Evolutionary conservation across 495 filamentous ascomycete species (phyloP).

Genomic region (Aspergillus coremiiformis): DNA sequence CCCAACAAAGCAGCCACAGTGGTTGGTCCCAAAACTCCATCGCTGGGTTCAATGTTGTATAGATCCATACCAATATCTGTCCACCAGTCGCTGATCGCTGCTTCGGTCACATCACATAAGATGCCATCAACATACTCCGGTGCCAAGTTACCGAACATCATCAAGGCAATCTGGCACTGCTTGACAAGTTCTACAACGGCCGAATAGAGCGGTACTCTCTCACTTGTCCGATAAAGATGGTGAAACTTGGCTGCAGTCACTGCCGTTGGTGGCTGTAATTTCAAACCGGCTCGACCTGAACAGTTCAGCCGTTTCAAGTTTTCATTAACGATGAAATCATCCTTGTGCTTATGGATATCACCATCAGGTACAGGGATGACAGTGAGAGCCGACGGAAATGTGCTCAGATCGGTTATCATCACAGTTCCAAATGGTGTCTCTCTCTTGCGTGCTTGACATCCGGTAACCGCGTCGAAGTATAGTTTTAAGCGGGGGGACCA

Average conservation of each 20-base stretch:
- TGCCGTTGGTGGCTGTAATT: slow-evolving; percentile 61
- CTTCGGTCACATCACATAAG: slow-evolving; percentile 88
- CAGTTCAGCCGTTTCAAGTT: slow-evolving; percentile 88
- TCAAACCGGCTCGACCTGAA: slow-evolving; percentile 80
- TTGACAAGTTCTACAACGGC: slow-evolving; percentile 87
- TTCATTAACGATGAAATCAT: slow-evolving; percentile 91
- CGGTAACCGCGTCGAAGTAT: slow-evolving; percentile 80
- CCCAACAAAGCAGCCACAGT: slow-evolving; percentile 86
- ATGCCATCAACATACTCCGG: slow-evolving; percentile 89
- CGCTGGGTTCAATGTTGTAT: slow-evolving; percentile 84
- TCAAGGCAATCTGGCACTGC: slow-evolving; percentile 81
- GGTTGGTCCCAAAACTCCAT: slow-evolving; percentile 86
- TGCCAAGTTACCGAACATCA: slow-evolving; percentile 78
- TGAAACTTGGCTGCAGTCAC: slow-evolving; percentile 88
- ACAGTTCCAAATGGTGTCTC: slow-evolving; percentile 77
- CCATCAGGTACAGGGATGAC: slow-evolving; percentile 85
- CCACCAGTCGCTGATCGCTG: slow-evolving; percentile 93
- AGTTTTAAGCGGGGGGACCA: slow-evolving; percentile 74
- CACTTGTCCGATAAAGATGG: slow-evolving; percentile 79
- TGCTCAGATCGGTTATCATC: slow-evolving; percentile 89
- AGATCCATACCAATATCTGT: slow-evolving; percentile 83
- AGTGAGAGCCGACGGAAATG: slow-evolving; percentile 81
- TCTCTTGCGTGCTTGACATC: slow-evolving; percentile 72
- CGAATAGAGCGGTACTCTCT: slow-evolving; percentile 64
- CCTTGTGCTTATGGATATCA: slow-evolving; percentile 70